Percentiles rank a stretch among this genome's conserved stretches.
These are phyloP conservation scores for Telopea speciosissima DNA, from an alignment of 177 flowering plant species.

Conservation along the genomic window DNA sequence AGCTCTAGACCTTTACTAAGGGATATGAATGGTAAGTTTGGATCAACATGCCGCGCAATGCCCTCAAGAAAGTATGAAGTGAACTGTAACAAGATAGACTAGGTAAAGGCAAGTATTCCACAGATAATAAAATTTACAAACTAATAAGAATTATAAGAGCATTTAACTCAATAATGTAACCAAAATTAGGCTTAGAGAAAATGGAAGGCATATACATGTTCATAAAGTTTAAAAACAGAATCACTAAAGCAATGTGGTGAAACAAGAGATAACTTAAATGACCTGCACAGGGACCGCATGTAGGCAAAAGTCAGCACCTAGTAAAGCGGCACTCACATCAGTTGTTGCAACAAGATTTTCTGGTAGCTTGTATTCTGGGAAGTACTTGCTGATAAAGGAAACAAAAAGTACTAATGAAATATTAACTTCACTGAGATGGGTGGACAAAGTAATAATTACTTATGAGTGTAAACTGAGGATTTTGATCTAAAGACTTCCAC, in stretches of 20 bases:
- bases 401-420: conserved; percentile 4
- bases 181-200: neutral
- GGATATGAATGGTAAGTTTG: conserved; percentile 83
- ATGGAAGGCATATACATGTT: neutral
- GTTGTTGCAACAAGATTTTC: conserved; percentile 79
- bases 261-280: neutral
- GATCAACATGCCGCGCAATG: conserved; percentile 70
- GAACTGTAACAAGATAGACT: conserved; percentile 57
- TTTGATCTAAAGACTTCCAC: neutral
- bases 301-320: conserved; percentile 82
- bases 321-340: conserved; percentile 71
- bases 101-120: neutral
- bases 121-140: neutral
- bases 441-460: neutral
- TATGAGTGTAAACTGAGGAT: neutral
- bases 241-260: neutral
- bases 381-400: conserved; percentile 56
- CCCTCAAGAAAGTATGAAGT: conserved; percentile 82
- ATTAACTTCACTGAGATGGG: neutral
- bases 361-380: conserved; percentile 78
- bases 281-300: conserved; percentile 99
- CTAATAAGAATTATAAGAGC: neutral
- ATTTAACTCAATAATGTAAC: neutral
- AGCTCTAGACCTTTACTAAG: conserved; percentile 96
- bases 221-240: neutral